Evolutionary conservation across 2,329 filamentous ascomycete species (phyloP), one percentile per base, ranked within the genome.

Genomic region (Neofusicoccum sp.): DNA sequence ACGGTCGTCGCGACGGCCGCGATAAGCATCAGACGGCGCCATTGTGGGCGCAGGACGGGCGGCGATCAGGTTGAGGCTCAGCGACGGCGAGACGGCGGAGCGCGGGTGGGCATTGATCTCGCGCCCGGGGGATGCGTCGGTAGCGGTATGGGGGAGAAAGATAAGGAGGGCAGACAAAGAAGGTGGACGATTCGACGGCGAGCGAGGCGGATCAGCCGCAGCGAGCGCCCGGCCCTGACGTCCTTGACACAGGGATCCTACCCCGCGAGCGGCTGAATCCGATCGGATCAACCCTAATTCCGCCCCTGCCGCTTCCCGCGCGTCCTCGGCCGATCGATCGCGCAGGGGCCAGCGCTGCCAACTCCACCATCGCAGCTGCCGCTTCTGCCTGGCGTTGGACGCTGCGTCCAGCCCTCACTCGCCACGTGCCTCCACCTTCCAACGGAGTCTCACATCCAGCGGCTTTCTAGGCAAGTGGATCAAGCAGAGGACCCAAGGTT

Each of bases 31-130:
- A 11, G 51, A 28, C 20, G 51, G 36, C 36, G 36, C 20, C 51
- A 56, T 56, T 24, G 38, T 33, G 40, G 51, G 33, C 48, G 24
- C 51, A 56, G 51, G 12, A 31, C 31, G 9, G 38, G 51, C 51
- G 51, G n/a, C 51, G 51, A 56, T 56, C 51, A 56, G 51, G 51
- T 38, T 43, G 51, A 31, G 38, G 51, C 51, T 43, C 26, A 41
- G 28, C 4, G 16, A 30, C 36, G 8, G 28, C n/a, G 16, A 5
- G 12, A 28, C n/a, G 51, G 5, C 4, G 8, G 11, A 38, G 28
- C 33, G 48, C 2, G 20, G 24, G 24, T 11, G 20, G 6, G 34
- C 12, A 30, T 53, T 20, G 20, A 53, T n/a, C n/a, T n/a, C n/a
- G 33, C 33, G n/a, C n/a, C 24, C 30, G 14, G 24, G 9, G 16